Conservation (phyloP, 805 yeast species). For the Saccharomycopsis sp. region DNA sequence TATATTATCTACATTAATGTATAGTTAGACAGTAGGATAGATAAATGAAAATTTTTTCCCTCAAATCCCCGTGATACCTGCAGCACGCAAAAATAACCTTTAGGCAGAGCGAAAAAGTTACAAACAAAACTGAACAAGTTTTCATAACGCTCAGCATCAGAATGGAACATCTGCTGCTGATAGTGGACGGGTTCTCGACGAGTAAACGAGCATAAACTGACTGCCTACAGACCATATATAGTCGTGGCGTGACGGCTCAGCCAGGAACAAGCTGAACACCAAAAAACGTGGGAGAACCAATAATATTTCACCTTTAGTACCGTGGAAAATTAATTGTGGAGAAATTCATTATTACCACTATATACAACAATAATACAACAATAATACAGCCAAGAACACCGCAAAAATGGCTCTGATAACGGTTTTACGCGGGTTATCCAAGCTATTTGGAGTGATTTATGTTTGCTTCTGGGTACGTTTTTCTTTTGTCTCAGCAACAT, state of each 20-base stretch:
- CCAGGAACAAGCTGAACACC: neutral
- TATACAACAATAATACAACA: too few species aligned
- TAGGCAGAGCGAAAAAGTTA: neutral
- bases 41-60: neutral
- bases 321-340: too few species aligned
- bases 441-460: conserved; percentile 12
- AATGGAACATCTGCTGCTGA: neutral
- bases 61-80: neutral
- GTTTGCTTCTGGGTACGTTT: conserved; percentile 17
- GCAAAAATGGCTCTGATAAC: neutral
- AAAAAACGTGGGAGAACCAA: neutral
- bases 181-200: neutral
- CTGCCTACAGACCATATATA: neutral
- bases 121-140: neutral
- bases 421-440: conserved; percentile 3
- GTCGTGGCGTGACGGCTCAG: neutral
- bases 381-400: neutral
- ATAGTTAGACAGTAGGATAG: too few species aligned
- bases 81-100: neutral
- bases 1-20: too few species aligned
- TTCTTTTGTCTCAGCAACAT: neutral
- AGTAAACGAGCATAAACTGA: neutral
- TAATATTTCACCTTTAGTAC: too few species aligned
- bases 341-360: too few species aligned
- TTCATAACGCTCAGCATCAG: neutral